These are phyloP conservation scores for Hyaloscypha variabilis DNA, from an alignment of 495 filamentous ascomycete species.

Conservation along the genomic window DNA sequence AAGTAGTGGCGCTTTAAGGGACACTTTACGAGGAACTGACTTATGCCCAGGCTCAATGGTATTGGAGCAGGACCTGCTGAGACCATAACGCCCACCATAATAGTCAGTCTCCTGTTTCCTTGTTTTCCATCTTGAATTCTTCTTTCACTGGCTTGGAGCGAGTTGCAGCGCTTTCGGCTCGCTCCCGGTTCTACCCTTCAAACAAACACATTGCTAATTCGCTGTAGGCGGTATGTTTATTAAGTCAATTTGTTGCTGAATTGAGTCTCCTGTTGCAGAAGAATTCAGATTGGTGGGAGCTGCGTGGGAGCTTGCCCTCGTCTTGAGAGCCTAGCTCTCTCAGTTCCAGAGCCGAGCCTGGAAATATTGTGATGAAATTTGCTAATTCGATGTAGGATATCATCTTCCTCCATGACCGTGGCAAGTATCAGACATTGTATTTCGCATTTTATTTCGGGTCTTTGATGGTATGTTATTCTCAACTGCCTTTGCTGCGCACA, in stretches of 20 bases:
- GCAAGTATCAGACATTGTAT: conserved; percentile 67
- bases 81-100: conserved; percentile 61
- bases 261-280: no score
- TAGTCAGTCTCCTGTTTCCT: no score
- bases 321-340: no score
- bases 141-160: not conserved
- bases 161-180: no score
- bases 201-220: no score
- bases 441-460: conserved; percentile 52
- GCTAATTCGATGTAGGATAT: conserved; percentile 46
- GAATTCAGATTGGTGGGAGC: no score
- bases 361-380: no score
- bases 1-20: conserved; percentile 4
- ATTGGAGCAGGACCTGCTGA: conserved; percentile 60
- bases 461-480: conserved; percentile 40
- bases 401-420: conserved; percentile 66
- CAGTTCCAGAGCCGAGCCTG: no score
- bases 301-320: no score
- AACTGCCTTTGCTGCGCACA: conserved; percentile 49
- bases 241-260: not conserved
- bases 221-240: no score
- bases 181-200: no score
- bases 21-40: not conserved
- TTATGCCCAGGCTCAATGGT: conserved; percentile 50
- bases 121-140: not conserved